phyloP scores from a whole-genome alignment of 2,329 filamentous ascomycete species.

The Apiospora aurea region DNA sequence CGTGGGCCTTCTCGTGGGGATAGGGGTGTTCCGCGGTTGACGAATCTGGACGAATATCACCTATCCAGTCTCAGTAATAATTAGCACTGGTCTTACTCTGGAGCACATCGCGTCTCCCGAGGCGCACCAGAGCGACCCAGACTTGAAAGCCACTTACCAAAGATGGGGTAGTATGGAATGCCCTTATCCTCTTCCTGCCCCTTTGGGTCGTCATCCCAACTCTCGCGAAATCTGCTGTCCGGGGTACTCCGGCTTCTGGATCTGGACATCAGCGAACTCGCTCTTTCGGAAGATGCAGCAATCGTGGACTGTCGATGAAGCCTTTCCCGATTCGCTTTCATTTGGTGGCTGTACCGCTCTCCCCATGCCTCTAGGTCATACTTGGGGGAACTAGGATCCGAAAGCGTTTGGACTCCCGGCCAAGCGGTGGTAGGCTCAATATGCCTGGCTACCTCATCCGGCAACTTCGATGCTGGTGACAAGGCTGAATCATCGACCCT shows the following conservation, averaged over 20 bases:
- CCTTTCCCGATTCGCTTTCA: not conserved
- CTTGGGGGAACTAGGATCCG: not conserved
- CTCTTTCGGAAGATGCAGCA: too few species aligned
- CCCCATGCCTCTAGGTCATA: not conserved
- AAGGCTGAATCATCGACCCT: not conserved
- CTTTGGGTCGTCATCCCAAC: not conserved
- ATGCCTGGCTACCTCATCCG: not conserved
- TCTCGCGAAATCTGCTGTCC: not conserved
- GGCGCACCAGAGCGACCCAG: too few species aligned
- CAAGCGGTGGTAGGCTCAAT: not conserved
- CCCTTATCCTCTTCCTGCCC: not conserved
- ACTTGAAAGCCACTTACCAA: not conserved
- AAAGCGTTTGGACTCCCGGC: not conserved
- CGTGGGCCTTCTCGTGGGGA: conserved; percentile 15
- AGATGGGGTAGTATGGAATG: not conserved
- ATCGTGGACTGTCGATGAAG: not conserved
- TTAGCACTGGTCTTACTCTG: too few species aligned
- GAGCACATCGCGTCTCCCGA: too few species aligned
- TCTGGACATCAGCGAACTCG: not conserved
- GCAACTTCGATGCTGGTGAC: not conserved
- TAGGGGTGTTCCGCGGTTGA: not conserved
- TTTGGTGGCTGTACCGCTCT: not conserved
- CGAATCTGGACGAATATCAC: too few species aligned
- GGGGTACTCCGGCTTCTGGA: not conserved
- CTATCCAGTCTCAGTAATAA: too few species aligned